Evolutionary conservation across 169 alveolate species (phyloP), one percentile per base, ranked within the genome.

Genomic region (Eimeria falciformis): DNA sequence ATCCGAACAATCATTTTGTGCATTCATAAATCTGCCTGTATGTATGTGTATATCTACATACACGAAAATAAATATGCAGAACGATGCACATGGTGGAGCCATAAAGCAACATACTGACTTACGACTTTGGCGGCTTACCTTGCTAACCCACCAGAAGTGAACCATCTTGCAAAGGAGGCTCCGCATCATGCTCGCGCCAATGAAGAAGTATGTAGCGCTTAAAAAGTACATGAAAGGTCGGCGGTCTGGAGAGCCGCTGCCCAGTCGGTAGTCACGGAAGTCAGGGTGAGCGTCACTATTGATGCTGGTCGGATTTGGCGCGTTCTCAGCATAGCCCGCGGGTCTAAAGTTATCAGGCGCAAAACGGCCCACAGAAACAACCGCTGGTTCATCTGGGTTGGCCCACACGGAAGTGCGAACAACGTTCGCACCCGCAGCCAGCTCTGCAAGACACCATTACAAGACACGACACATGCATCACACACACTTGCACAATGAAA

Each of bases 281-380:
- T 97, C 98, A 2, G 97, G 98, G 73, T 95, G 96, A 9, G 96
- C 94, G 50, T 95, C 97, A 55, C 97, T 95, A 50, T 90, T 92
- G 45, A 93, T 94, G 50, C 97, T 94, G 90, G 95, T 97, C 62
- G 98, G 98, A n/a, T 93, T 94, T 14, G 96, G 97, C 14, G 96
- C 94, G 91, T 95, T 96, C 92, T 95, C 97, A 2, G 97, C 96
- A 77, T 94, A 95, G 21, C 98, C 98, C 12, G 95, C 97, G 12
- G 98, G 95, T n/a, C 98, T 94, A 83, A 96, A 97, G 95, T 97
- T 94, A 77, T 92, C 97, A n/a, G 98, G 98, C n/a, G 93, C 92
- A 84, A 97, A 93, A 33, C 91, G 91, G 18, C 96, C 96, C 5
- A 97, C 95, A 29, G 98, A 96, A 14, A 95, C 96, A 18, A 97